Conservation (phyloP, 2,329 filamentous ascomycete genomes). For the Aspergillus transmontanensis region DNA sequence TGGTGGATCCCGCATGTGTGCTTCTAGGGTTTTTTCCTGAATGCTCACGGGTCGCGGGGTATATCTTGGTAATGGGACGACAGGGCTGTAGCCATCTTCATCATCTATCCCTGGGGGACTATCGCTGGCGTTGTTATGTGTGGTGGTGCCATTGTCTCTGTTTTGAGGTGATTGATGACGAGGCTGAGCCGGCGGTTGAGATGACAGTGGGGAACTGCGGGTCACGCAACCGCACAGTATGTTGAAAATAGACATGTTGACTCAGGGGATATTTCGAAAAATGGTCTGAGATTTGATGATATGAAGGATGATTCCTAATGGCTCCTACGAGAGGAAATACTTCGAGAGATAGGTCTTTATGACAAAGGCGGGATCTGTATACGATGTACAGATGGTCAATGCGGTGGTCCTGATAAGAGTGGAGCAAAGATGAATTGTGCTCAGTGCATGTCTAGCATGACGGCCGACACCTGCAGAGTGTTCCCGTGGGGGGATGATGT, state of each 20-base stretch:
- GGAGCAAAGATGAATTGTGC: background rate
- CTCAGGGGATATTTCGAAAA: background rate
- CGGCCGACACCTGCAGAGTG: background rate
- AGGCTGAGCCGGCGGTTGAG: background rate
- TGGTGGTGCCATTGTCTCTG: background rate
- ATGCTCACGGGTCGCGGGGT: slow-evolving; percentile 42
- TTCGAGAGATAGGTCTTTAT: background rate
- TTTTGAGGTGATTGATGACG: slow-evolving; percentile 7
- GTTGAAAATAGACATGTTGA: background rate
- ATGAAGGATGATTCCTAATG: background rate
- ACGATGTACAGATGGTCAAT: background rate
- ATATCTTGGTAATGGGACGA: slow-evolving; percentile 43
- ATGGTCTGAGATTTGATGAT: background rate
- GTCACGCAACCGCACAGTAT: background rate
- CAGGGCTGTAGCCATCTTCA: slow-evolving; percentile 34
- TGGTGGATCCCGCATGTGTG: slow-evolving; percentile 34
- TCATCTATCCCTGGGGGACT: slow-evolving; percentile 6
- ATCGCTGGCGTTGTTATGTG: slow-evolving; percentile 2
- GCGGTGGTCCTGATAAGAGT: background rate
- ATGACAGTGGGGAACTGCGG: background rate
- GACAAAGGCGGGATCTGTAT: background rate
- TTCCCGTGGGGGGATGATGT: background rate
- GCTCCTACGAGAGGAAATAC: background rate
- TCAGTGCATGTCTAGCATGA: background rate
- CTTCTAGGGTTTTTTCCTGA: slow-evolving; percentile 43